phyloP scores from a whole-genome alignment of 164 flowering plant species.

The Magnolia officinalis region DNA sequence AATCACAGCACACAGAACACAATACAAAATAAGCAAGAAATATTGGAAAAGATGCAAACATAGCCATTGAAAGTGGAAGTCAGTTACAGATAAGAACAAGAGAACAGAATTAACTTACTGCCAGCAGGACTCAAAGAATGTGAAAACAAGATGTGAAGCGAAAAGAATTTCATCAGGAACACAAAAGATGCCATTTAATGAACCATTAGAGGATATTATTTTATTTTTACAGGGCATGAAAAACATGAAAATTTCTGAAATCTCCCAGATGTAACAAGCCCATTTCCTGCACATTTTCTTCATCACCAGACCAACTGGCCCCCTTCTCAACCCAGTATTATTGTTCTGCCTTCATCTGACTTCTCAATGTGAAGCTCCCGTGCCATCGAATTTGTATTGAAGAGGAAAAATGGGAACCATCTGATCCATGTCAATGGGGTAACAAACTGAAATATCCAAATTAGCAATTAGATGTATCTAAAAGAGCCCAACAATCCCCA shows the following conservation, averaged over 20 bases:
- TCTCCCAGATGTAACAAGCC: constrained; percentile 85
- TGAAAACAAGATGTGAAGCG: too few relatives aligned
- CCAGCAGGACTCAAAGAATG: constrained; percentile 77
- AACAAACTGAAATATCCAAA: constrained; percentile 67
- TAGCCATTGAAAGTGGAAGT: not conserved
- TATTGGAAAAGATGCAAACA: not conserved
- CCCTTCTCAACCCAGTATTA: too few relatives aligned
- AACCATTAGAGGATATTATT: too few relatives aligned
- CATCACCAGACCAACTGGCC: constrained; percentile 21
- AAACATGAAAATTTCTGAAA: constrained; percentile 77
- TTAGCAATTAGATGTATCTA: constrained; percentile 26
- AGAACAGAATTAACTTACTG: constrained; percentile 52
- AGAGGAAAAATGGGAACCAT: constrained; percentile 94
- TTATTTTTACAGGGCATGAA: constrained; percentile 33
- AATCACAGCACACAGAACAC: constrained; percentile 90
- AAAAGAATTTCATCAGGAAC: too few relatives aligned
- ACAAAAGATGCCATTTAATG: too few relatives aligned
- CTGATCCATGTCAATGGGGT: constrained; percentile 85
- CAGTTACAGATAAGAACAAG: not conserved
- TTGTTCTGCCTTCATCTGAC: too few relatives aligned
- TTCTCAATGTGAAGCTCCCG: too few relatives aligned
- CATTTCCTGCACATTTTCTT: constrained; percentile 83
- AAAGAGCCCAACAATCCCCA: too few relatives aligned
- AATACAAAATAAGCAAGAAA: constrained; percentile 77
- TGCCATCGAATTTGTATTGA: constrained; percentile 41